Conservation (phyloP, 2,329 filamentous ascomycete species). For the Fusarium secorum region DNA sequence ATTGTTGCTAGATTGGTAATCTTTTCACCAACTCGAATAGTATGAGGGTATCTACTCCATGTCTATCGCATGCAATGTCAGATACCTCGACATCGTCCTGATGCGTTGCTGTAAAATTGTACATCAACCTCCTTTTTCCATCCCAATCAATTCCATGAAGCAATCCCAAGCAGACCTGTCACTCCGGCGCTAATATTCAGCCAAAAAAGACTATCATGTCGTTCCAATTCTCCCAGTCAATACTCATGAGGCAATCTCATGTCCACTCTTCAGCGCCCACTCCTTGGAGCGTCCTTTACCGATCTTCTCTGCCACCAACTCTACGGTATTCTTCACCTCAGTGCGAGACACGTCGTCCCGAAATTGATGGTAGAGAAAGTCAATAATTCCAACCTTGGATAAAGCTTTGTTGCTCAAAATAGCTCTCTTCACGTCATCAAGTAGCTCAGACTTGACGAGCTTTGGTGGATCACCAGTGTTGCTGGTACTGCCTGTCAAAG, state of each 20-base stretch:
- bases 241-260: slow-evolving; percentile 45
- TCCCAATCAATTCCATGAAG: slow-evolving; percentile 28
- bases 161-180: slow-evolving; percentile 33
- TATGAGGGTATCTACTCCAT: slow-evolving; percentile 26
- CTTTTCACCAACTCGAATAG: slow-evolving; percentile 6
- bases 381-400: slow-evolving; percentile 53
- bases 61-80: slow-evolving; percentile 23
- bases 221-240: slow-evolving; percentile 11
- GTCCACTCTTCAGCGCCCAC: slow-evolving; percentile 52
- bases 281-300: slow-evolving; percentile 49
- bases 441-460: slow-evolving; percentile 50
- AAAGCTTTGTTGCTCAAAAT: slow-evolving; percentile 52
- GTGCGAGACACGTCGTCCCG: slow-evolving; percentile 48
- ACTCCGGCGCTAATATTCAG: slow-evolving; percentile 43
- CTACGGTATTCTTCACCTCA: slow-evolving; percentile 54
- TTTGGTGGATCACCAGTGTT: slow-evolving; percentile 37
- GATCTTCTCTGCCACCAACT: slow-evolving; percentile 52
- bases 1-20: slow-evolving; percentile 6
- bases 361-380: slow-evolving; percentile 52
- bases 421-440: slow-evolving; percentile 53
- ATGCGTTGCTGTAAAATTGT: slow-evolving; percentile 20
- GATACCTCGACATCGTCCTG: slow-evolving; percentile 16
- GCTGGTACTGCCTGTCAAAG: slow-evolving; percentile 37
- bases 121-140: slow-evolving; percentile 22
- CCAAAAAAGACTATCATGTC: slow-evolving; percentile 34